phyloP scores from a whole-genome alignment of 805 yeast species.

The Scheffersomyces stipitis region DNA sequence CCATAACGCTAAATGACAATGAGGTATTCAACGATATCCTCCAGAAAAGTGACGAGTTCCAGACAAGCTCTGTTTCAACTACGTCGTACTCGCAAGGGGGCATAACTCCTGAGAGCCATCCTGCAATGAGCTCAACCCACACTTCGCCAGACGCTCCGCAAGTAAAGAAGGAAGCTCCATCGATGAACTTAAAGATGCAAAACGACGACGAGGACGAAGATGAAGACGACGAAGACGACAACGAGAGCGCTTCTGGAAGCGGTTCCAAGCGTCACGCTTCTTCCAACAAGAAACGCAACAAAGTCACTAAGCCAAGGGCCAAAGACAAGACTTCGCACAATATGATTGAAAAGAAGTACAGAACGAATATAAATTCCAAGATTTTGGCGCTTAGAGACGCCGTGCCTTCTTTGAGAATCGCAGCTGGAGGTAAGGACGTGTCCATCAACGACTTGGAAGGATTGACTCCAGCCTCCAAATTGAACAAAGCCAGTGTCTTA shows the following conservation, averaged over 20 bases:
- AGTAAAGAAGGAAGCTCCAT: slow-evolving; percentile 6
- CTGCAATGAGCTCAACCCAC: slow-evolving; percentile 17
- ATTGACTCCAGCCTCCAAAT: slow-evolving; percentile 69
- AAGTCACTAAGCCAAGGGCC: slow-evolving; percentile 45
- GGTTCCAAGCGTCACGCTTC: background rate
- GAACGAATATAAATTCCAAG: slow-evolving; percentile 74
- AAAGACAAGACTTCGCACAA: slow-evolving; percentile 70
- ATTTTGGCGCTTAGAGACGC: slow-evolving; percentile 69
- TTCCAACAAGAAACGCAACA: slow-evolving; percentile 9
- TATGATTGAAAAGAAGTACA: slow-evolving; percentile 76
- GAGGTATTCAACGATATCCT: slow-evolving; percentile 1
- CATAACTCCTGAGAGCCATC: slow-evolving; percentile 12
- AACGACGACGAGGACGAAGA: slow-evolving; percentile 5
- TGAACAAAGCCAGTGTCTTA: slow-evolving; percentile 75
- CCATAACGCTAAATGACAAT: background rate
- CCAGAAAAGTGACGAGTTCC: slow-evolving; percentile 3
- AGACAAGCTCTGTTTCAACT: slow-evolving; percentile 13
- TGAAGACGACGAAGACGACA: background rate
- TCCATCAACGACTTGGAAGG: slow-evolving; percentile 60
- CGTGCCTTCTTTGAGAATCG: slow-evolving; percentile 73
- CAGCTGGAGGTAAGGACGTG: slow-evolving; percentile 45
- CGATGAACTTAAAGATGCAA: background rate
- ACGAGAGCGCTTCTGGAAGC: background rate
- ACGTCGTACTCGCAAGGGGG: slow-evolving; percentile 15
- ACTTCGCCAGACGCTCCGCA: slow-evolving; percentile 20